A percentile compares a stretch with the other conserved stretches of the same genome.
Conservation (phyloP, 2,329 filamentous ascomycete genomes). For the Hypoxylon sp. region DNA sequence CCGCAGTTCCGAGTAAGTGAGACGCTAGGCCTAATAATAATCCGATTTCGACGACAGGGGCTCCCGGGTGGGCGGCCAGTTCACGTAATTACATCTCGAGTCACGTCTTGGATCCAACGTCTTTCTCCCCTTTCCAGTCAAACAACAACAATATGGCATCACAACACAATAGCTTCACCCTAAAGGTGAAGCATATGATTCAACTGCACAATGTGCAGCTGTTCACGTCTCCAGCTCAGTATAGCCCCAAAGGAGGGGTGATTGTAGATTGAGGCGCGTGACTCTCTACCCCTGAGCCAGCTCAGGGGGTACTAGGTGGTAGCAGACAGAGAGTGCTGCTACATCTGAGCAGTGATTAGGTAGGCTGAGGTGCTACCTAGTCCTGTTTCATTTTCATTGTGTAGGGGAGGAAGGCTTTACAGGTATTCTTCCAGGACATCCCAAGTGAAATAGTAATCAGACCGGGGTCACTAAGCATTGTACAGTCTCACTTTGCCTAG, state of each 20-base stretch:
- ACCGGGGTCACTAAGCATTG: background rate
- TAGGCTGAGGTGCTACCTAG: slow-evolving; percentile 25
- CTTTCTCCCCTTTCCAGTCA: slow-evolving; percentile 30
- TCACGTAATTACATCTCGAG: background rate
- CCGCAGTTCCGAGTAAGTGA: background rate
- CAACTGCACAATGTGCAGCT: slow-evolving; percentile 41
- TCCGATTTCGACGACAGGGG: slow-evolving; percentile 23
- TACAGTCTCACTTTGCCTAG: slow-evolving; percentile 8
- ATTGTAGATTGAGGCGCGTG: slow-evolving; percentile 54
- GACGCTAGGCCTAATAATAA: slow-evolving; percentile 13
- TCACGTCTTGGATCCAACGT: slow-evolving; percentile 26
- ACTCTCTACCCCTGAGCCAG: slow-evolving; percentile 44
- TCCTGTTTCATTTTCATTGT: slow-evolving; percentile 1
- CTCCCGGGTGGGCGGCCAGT: background rate
- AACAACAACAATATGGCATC: slow-evolving; percentile 41
- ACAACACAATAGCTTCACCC: slow-evolving; percentile 33
- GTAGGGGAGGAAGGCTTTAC: slow-evolving; percentile 3
- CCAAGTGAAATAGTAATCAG: slow-evolving; percentile 10
- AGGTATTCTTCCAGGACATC: background rate
- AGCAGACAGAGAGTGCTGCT: slow-evolving; percentile 28
- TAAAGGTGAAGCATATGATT: slow-evolving; percentile 31
- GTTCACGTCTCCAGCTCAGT: slow-evolving; percentile 31
- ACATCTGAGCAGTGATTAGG: slow-evolving; percentile 14
- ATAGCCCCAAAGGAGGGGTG: slow-evolving; percentile 67
- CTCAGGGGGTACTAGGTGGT: slow-evolving; percentile 40